Evolutionary conservation across 1,284 basidiomycete species (phyloP).

Genomic region (Sporisorium reilianum): DNA sequence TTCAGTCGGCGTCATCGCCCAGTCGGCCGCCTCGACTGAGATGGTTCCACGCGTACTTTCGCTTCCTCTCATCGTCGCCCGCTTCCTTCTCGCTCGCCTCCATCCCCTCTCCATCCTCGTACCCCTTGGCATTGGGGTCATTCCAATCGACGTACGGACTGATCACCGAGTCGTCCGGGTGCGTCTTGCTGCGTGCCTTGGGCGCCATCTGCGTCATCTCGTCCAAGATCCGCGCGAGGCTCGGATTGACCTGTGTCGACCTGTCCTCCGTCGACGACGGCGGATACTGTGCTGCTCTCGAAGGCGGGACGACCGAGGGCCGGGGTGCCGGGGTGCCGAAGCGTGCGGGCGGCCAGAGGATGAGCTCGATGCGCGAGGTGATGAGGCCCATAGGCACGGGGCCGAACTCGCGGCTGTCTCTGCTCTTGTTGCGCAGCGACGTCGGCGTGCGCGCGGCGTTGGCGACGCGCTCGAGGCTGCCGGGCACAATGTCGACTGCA

Average conservation of each 20-base stretch:
- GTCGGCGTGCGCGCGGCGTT: constrained; percentile 24
- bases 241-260: constrained; percentile 44
- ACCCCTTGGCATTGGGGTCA: constrained; percentile 1
- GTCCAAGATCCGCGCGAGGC: constrained; percentile 39
- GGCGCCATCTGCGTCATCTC: constrained; percentile 30
- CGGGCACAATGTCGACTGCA: constrained; percentile 57
- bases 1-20: constrained; percentile 46
- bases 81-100: background rate
- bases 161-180: constrained; percentile 47
- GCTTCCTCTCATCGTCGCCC: background rate
- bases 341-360: constrained; percentile 70
- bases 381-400: constrained; percentile 72
- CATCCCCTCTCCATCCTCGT: constrained; percentile 1
- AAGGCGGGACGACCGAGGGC: constrained; percentile 10
- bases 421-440: constrained; percentile 19
- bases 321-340: constrained; percentile 50
- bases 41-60: constrained; percentile 39
- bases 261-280: constrained; percentile 18
- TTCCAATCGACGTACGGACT: constrained; percentile 45
- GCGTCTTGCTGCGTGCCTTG: constrained; percentile 19
- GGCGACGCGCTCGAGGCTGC: constrained; percentile 17
- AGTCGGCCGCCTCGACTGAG: constrained; percentile 45
- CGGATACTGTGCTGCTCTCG: constrained; percentile 13
- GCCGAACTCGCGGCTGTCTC: constrained; percentile 73
- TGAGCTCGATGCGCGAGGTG: constrained; percentile 69